Base-by-base conservation (phyloP, 768 basidiomycete genomes). In the Galerina marginata region DNA sequence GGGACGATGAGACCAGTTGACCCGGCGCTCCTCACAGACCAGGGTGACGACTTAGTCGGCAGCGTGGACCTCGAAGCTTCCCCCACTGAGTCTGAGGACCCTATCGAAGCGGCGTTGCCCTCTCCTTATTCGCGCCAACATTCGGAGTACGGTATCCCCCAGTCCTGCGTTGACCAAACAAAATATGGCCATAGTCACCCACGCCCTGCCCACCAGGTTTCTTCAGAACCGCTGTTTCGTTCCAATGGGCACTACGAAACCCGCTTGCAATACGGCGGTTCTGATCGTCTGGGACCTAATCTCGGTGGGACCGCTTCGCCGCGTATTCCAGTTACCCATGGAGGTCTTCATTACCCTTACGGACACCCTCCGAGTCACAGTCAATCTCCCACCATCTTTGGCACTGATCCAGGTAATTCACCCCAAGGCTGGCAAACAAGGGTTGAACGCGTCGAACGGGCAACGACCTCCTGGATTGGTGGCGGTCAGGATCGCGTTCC, bases 11-110 rank as follows among this genome's bases (percentile, higher is more conserved):
- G 72, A 46, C 56, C 72, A 9, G 62, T 67, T 26, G 79, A 79
- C 54, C 72, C 67, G 42, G 67, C 64, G 2, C 65, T 71, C 51
- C 61, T 72, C 6, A 62, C 63, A 20, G 76, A 76, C 57, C 56
- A 65, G 36, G 65, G 68, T 9, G 78, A 79, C 29, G 78, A 79
- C 39, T 55, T 67, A 37, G 58, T 60, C 3, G 69, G 64, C 15
- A 66, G 65, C 38, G 71, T 74, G 39, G 78, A 79, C 51, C 63
- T 72, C 56, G 79, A 82, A 60, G 68, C 65, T 5, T 77, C 77
- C 9, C 76, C 76, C 2, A 75, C 72, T 9, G 75, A 77, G 15
- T 69, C 62, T 20, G 77, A 79, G 36, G 77, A 77, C n/a, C 65
- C 69, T 37, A 46, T 68, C 26, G 73, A 75, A 20, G 42, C 58